These are phyloP conservation scores for Rosa hybrid DNA, from an alignment of 331 rosid genomes.

Conservation along the genomic window DNA sequence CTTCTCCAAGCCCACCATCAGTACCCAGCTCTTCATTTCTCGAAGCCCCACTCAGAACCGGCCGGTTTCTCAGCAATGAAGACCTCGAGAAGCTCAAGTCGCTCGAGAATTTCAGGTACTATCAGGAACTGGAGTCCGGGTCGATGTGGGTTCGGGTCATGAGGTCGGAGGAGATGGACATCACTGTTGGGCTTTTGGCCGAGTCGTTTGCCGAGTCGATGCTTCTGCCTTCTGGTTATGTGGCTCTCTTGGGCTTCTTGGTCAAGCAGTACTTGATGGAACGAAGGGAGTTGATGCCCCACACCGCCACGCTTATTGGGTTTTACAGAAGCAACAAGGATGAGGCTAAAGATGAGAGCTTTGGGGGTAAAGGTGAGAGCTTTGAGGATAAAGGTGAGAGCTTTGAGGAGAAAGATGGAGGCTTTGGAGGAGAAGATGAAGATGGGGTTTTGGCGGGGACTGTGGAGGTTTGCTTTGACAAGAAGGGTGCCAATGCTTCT, in stretches of 20 bases:
- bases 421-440: conserved; percentile 26
- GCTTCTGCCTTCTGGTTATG: conserved; percentile 61
- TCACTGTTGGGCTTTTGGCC: conserved; percentile 59
- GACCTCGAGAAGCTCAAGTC: conserved; percentile 58
- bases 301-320: conserved; percentile 74
- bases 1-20: not conserved
- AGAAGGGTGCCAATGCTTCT: conserved; percentile 59
- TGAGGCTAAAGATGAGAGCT: not conserved
- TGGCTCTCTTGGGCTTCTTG: conserved; percentile 52
- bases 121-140: conserved; percentile 64
- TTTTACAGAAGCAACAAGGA: conserved; percentile 52
- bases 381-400: conserved; percentile 9
- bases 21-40: conserved; percentile 23
- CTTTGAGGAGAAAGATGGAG: conserved; percentile 10
- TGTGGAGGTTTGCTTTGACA: conserved; percentile 77
- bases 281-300: conserved; percentile 60
- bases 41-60: conserved; percentile 53
- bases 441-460: conserved; percentile 71
- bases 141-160: conserved; percentile 72
- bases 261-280: conserved; percentile 78
- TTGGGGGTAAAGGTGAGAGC: not conserved
- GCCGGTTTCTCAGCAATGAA: conserved; percentile 57
- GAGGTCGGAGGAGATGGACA: conserved; percentile 61
- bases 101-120: conserved; percentile 55
- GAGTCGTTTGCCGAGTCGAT: conserved; percentile 84